A percentile compares a stretch with the other conserved stretches of the same genome.
Conservation (phyloP, 805 yeast species). For the Wickerhamomyces subpelliculosus region DNA sequence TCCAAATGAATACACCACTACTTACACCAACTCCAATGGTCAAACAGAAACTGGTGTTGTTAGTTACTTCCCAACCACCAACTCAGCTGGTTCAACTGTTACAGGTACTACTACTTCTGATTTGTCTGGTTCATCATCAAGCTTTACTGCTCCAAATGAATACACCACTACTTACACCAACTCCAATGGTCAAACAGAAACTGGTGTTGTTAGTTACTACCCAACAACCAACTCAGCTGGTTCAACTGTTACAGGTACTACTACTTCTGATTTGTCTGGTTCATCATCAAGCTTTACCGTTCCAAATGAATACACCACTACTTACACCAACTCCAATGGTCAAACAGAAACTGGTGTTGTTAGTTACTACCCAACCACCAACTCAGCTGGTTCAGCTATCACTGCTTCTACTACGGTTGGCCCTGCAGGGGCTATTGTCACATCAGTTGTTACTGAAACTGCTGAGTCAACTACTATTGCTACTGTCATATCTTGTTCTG, state of each 20-base stretch:
- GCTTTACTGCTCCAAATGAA: conserved; percentile 8
- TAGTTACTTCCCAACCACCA: conserved; percentile 3
- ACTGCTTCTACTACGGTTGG: not conserved
- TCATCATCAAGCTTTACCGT: not conserved
- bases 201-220: conserved; percentile 10
- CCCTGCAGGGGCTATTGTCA: not conserved
- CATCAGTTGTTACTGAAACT: too few relatives aligned
- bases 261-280: not conserved
- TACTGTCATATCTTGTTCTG: not conserved
- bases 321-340: conserved; percentile 20
- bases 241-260: conserved; percentile 9
- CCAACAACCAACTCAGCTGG: conserved; percentile 1
- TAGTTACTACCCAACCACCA: conserved; percentile 19
- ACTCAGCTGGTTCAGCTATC: not conserved
- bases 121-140: not conserved
- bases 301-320: conserved; percentile 20
- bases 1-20: conserved; percentile 4
- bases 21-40: conserved; percentile 2
- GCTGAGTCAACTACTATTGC: not conserved
- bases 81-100: not conserved
- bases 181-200: conserved; percentile 15
- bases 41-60: conserved; percentile 3
- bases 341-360: conserved; percentile 20
- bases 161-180: conserved; percentile 15
- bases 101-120: conserved; percentile 5